A percentile compares a stretch with the other conserved stretches of the same genome.
Conservation (phyloP, 179 eudicot species). For the Spergularia azorica region DNA sequence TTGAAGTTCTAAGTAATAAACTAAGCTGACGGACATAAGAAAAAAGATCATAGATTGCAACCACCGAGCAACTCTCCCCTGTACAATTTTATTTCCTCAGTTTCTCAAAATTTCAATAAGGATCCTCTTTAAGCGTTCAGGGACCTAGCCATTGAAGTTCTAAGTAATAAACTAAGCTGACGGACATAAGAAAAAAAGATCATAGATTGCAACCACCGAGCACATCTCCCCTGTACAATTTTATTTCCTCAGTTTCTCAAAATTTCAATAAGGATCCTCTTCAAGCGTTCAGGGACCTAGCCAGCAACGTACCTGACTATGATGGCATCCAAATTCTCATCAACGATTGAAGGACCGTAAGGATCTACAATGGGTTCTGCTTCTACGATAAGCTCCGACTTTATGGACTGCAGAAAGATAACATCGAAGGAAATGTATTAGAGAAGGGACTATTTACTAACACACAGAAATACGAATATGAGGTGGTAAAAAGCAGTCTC, state of each 20-base stretch:
- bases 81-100: neutral
- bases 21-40: too few relatives aligned
- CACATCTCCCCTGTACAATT: neutral
- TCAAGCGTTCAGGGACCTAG: neutral
- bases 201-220: neutral
- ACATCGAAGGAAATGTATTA: neutral
- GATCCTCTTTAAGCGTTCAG: too few relatives aligned
- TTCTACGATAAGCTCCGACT: constrained; percentile 71
- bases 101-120: neutral
- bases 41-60: neutral
- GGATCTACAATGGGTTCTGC: constrained; percentile 80
- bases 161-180: too few relatives aligned
- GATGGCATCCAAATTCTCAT: constrained; percentile 88
- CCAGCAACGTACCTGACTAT: constrained; percentile 67
- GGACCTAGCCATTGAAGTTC: neutral
- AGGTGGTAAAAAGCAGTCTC: neutral
- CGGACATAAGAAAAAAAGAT: too few relatives aligned
- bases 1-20: too few relatives aligned
- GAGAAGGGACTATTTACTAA: neutral
- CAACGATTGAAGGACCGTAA: constrained; percentile 85
- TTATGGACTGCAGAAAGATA: constrained; percentile 54
- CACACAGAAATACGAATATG: neutral
- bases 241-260: neutral
- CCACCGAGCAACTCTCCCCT: neutral
- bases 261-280: too few relatives aligned